A percentile compares a stretch with the other conserved stretches of the same genome.
Conservation (phyloP, 2,329 filamentous ascomycete genomes). For the Xylariaceae sp. region DNA sequence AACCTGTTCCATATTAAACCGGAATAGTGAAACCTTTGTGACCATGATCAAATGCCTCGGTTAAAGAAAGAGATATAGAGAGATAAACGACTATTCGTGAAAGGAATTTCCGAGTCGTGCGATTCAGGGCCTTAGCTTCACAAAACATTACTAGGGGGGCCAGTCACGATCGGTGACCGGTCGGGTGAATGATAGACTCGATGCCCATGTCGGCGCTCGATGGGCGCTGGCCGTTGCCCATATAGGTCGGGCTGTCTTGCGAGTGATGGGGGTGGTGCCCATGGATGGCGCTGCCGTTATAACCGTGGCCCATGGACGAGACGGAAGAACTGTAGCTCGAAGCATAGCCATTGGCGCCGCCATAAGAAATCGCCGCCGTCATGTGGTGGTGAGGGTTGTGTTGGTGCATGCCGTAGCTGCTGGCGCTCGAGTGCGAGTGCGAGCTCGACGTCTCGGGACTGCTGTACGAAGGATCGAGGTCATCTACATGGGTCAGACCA, state of each 20-base stretch:
- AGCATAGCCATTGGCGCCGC: constrained; percentile 25
- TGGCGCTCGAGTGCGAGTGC: constrained; percentile 34
- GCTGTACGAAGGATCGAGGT: constrained; percentile 52
- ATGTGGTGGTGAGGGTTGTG: neutral
- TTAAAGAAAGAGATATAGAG: too few species aligned
- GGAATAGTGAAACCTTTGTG: too few species aligned
- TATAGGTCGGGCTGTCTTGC: constrained; percentile 42
- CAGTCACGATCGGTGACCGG: constrained; percentile 24
- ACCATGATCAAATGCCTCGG: too few species aligned
- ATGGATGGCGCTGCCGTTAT: constrained; percentile 21
- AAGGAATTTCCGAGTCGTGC: too few species aligned
- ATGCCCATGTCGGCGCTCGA: constrained; percentile 58
- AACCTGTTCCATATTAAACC: too few species aligned
- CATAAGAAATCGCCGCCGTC: constrained; percentile 12
- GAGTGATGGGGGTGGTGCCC: constrained; percentile 29
- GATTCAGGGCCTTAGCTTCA: too few species aligned
- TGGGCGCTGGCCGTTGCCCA: constrained; percentile 42
- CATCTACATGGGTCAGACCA: constrained; percentile 54
- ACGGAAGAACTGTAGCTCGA: constrained; percentile 50
- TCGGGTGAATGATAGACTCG: constrained; percentile 52
- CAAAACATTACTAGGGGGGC: too few species aligned
- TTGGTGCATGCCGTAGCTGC: constrained; percentile 25
- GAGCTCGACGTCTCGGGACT: constrained; percentile 46
- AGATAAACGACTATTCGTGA: too few species aligned
- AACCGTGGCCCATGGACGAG: constrained; percentile 39